Evolutionary conservation across 1,284 basidiomycete species (phyloP), one percentile per base, ranked within the genome.

Genomic region (Sporisorium scitamineum): DNA sequence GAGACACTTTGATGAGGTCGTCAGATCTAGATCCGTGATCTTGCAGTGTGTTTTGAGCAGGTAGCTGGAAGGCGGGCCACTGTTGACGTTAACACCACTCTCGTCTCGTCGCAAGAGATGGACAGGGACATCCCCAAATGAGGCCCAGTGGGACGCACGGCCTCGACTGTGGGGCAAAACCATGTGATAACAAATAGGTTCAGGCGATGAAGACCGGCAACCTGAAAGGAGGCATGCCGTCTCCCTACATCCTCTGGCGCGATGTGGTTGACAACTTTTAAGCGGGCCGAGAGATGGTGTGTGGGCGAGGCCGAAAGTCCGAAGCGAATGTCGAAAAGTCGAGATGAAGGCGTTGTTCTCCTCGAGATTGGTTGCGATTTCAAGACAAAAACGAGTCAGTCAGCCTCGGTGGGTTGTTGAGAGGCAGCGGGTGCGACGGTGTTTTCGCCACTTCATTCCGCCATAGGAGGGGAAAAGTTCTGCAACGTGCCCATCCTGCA

Each of bases 131-230:
- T 29, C 3, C 26, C 45, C 27, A 50, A 4, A 50, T 20, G 8
- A 50, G n/a, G 6, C 11, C 48, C 9, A 27, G 27, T 50, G 48
- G 48, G 44, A 50, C 48, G 48, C 48, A 50, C n/a, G 48, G 48
- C 29, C 27, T 50, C 48, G 48, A 31, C n/a, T 31, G 29, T n/a
- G 29, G 29, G 29, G 8, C 24, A 10, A 42, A 20, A n/a, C 18
- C 39, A 20, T 20, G 39, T 9, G 39, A 42, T 18, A 9, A n/a
- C 18, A 42, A 42, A 42, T 42, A n/a, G 39, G n/a, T 42, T 42
- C 6, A 9, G 10, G 39, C n/a, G n/a, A 42, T 42, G 39, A 42
- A 42, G 39, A 42, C 39, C 39, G 39, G 39, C 18, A n/a, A 42
- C 1, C n/a, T 42, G 39, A 31, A 27, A 16, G 5, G 26, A 18